These are phyloP conservation scores for Trichoderma atroviride DNA, from an alignment of 2,329 filamentous ascomycete species.

Conservation along the genomic window DNA sequence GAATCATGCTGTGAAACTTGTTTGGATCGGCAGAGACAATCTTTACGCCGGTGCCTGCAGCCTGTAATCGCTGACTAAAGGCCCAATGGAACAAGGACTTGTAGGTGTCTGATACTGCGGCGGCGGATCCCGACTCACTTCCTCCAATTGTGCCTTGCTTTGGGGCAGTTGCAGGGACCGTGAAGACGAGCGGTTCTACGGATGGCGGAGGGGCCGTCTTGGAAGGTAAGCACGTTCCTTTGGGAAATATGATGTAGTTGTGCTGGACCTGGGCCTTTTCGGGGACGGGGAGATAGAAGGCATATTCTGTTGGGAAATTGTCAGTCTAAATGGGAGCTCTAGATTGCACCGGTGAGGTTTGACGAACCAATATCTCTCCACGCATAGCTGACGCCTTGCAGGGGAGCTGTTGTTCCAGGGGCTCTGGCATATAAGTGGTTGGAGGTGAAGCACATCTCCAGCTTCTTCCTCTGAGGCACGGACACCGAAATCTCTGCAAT, in stretches of 20 bases:
- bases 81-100: conserved; percentile 64
- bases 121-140: conserved; percentile 51
- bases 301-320: conserved; percentile 50
- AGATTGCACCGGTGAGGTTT: neutral
- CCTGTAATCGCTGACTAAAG: conserved; percentile 54
- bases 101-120: conserved; percentile 61
- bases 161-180: conserved; percentile 60
- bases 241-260: conserved; percentile 67
- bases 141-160: conserved; percentile 62
- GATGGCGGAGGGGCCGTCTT: conserved; percentile 47
- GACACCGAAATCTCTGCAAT: conserved; percentile 70
- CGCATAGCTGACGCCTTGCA: conserved; percentile 58
- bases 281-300: conserved; percentile 66
- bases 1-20: conserved; percentile 59
- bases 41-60: conserved; percentile 50
- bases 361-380: conserved; percentile 64
- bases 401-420: conserved; percentile 54
- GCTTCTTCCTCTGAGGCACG: conserved; percentile 69
- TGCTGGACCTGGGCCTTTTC: conserved; percentile 67
- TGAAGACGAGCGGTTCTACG: conserved; percentile 65
- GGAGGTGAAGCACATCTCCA: conserved; percentile 64
- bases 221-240: conserved; percentile 55
- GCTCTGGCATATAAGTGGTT: conserved; percentile 61
- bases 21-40: conserved; percentile 57
- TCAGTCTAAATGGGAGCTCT: conserved; percentile 24